Evolutionary conservation across 2,329 filamentous ascomycete species (phyloP).

Genomic region (Xylariales sp.): DNA sequence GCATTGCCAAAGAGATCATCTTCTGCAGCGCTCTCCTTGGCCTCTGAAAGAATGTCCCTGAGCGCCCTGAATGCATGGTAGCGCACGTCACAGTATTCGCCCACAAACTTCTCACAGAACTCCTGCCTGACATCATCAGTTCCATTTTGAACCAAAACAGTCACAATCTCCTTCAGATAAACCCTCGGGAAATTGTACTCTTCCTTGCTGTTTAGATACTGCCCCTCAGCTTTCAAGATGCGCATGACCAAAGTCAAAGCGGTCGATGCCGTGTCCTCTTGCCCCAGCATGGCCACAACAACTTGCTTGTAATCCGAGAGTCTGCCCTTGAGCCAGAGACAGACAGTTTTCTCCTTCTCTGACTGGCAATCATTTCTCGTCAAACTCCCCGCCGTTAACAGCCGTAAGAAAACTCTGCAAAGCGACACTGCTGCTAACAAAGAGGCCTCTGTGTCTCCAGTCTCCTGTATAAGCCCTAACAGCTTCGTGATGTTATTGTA

Average conservation of each 20-base stretch:
- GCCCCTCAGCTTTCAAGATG: slow-evolving; percentile 73
- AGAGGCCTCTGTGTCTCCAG: slow-evolving; percentile 49
- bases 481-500: slow-evolving; percentile 85
- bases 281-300: slow-evolving; percentile 58
- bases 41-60: slow-evolving; percentile 39
- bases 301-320: slow-evolving; percentile 65
- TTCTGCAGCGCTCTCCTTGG: slow-evolving; percentile 15
- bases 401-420: slow-evolving; percentile 78
- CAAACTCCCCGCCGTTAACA: slow-evolving; percentile 71
- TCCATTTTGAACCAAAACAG: slow-evolving; percentile 53
- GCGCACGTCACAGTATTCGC: slow-evolving; percentile 77
- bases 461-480: slow-evolving; percentile 52
- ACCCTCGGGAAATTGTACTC: slow-evolving; percentile 65
- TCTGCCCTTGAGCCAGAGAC: slow-evolving; percentile 72
- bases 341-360: slow-evolving; percentile 70
- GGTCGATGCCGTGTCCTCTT: slow-evolving; percentile 61
- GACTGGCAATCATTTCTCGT: slow-evolving; percentile 58
- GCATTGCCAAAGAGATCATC: slow-evolving; percentile 49
- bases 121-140: slow-evolving; percentile 60
- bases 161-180: slow-evolving; percentile 62
- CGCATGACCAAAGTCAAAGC: slow-evolving; percentile 78
- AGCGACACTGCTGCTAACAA: slow-evolving; percentile 73
- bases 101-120: slow-evolving; percentile 73
- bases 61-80: slow-evolving; percentile 76
- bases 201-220: slow-evolving; percentile 53